These are phyloP conservation scores for Colletotrichum cordylinicola DNA, from an alignment of 2,329 filamentous ascomycete species.

Conservation along the genomic window DNA sequence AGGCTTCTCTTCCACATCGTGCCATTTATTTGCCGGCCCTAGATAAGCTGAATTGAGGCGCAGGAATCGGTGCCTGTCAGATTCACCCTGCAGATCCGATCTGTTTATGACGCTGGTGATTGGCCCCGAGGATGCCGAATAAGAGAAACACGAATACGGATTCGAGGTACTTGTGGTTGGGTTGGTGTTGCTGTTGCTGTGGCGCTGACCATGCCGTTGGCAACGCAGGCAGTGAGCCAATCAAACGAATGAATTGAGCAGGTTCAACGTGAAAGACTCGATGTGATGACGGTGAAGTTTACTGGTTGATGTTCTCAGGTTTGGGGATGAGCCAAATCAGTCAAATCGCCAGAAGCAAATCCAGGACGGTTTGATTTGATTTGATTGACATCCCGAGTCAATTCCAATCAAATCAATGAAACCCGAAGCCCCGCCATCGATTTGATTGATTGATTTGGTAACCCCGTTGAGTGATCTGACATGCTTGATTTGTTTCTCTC, in stretches of 20 bases:
- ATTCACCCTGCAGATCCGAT: background rate
- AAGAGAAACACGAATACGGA: background rate
- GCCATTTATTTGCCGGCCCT: background rate
- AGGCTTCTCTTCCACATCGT: background rate
- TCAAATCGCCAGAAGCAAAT: too few species aligned
- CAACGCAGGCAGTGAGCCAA: background rate
- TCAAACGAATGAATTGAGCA: fast-evolving
- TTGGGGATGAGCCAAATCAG: too few species aligned
- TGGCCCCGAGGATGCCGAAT: background rate
- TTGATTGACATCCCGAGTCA: too few species aligned
- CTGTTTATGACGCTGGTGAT: background rate
- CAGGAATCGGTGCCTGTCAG: background rate
- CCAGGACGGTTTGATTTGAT: too few species aligned
- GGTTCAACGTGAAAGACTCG: fast-evolving
- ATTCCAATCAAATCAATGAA: too few species aligned
- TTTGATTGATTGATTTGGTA: too few species aligned
- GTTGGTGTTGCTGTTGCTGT: background rate
- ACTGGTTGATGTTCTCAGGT: too few species aligned
- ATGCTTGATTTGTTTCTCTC: too few species aligned
- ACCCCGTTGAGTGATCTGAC: too few species aligned
- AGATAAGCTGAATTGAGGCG: background rate
- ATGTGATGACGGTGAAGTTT: background rate
- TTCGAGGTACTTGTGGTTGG: background rate
- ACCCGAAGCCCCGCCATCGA: too few species aligned
- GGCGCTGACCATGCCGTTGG: fast-evolving